Conservation (phyloP, 805 yeast species). For the Lipomyces chichibuensis region DNA sequence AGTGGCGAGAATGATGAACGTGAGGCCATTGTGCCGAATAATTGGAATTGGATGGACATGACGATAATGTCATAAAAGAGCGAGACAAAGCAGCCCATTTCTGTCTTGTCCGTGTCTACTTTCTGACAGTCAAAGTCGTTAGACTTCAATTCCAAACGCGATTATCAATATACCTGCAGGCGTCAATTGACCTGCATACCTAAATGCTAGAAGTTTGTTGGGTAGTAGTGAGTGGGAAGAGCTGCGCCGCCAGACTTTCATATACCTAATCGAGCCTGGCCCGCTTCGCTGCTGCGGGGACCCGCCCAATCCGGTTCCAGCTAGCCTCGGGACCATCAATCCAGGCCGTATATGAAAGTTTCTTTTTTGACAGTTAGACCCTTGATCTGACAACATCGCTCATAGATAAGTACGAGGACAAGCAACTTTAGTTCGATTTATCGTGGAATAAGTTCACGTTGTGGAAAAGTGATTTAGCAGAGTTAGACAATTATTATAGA, state of each 20-base stretch:
- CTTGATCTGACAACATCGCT: neutral
- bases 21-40: neutral
- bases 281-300: neutral
- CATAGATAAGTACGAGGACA: too few relatives aligned
- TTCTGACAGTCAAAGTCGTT: neutral
- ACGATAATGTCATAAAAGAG: conserved; percentile 31
- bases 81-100: conserved; percentile 34
- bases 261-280: neutral
- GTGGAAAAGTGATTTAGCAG: too few relatives aligned
- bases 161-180: neutral
- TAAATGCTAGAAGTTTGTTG: neutral
- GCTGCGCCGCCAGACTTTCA: too few relatives aligned
- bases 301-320: neutral
- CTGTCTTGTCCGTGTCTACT: neutral
- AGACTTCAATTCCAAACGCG: neutral
- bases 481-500: too few relatives aligned
- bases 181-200: neutral
- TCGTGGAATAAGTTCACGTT: too few relatives aligned
- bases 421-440: too few relatives aligned
- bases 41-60: conserved; percentile 10
- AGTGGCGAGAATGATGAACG: neutral
- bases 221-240: neutral
- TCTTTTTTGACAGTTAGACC: neutral
- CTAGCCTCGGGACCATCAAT: too few relatives aligned
- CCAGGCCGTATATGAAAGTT: neutral